These are phyloP conservation scores for Leccinum uliginosum DNA, from an alignment of 768 basidiomycete species.

Conservation along the genomic window DNA sequence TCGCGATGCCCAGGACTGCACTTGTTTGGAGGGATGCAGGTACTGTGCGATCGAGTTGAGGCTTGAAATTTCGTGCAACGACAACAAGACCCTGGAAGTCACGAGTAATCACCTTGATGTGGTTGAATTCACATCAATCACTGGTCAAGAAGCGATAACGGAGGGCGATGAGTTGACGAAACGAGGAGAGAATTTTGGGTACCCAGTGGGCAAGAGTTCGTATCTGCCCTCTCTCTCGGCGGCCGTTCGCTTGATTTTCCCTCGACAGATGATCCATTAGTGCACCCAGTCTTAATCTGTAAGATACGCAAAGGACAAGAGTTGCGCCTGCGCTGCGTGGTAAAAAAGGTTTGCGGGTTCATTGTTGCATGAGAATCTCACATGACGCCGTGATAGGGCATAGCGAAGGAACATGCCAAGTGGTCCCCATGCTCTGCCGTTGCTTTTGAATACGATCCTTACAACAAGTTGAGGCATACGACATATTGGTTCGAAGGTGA, in stretches of 20 bases:
- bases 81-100: constrained; percentile 73
- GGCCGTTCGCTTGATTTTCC: constrained; percentile 4
- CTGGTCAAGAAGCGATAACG: constrained; percentile 34
- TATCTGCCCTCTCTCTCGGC: constrained; percentile 9
- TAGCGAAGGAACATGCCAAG: constrained; percentile 98
- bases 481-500: constrained; percentile 91
- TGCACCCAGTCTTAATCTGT: constrained; percentile 75
- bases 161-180: constrained; percentile 72
- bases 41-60: constrained; percentile 82
- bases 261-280: constrained; percentile 51
- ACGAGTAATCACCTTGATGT: constrained; percentile 83
- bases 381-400: constrained; percentile 55
- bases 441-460: constrained; percentile 95
- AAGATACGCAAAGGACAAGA: constrained; percentile 95
- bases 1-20: constrained; percentile 71
- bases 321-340: constrained; percentile 77
- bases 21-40: constrained; percentile 77
- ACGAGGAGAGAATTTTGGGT: constrained; percentile 70
- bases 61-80: constrained; percentile 73
- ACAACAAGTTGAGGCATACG: constrained; percentile 96
- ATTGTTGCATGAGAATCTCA: not conserved
- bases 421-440: constrained; percentile 97
- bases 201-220: constrained; percentile 81
- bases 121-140: constrained; percentile 36
- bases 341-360: constrained; percentile 73